Percentiles rank a stretch among this genome's conserved stretches.
Evolutionary conservation across 495 filamentous ascomycete species (phyloP).

Genomic region (Antarctomyces pellizariae): DNA sequence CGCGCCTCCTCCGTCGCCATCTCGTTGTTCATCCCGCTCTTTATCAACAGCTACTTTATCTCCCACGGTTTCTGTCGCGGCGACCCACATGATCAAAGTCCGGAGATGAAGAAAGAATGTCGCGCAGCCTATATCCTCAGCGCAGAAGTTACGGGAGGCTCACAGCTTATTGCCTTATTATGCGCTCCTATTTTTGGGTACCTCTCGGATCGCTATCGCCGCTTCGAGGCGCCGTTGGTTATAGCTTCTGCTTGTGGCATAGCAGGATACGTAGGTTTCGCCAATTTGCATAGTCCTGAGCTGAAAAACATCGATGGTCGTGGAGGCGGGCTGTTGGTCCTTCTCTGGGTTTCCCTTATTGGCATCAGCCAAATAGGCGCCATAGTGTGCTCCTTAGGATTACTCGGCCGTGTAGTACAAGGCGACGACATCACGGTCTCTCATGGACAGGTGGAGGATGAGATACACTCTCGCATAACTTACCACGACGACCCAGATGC

Average conservation of each 20-base stretch:
- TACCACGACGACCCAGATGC: too few species aligned
- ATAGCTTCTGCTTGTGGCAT: slow-evolving; percentile 47
- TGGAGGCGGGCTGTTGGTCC: slow-evolving; percentile 38
- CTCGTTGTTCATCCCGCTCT: slow-evolving; percentile 80
- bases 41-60: slow-evolving; percentile 74
- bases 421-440: too few species aligned
- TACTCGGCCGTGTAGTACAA: slow-evolving; percentile 59
- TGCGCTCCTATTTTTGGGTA: slow-evolving; percentile 75
- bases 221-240: slow-evolving; percentile 51
- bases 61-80: slow-evolving; percentile 52
- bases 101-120: slow-evolving; percentile 60
- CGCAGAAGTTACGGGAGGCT: slow-evolving; percentile 63
- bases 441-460: too few species aligned
- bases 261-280: slow-evolving; percentile 52
- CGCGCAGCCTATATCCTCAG: slow-evolving; percentile 65
- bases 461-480: too few species aligned
- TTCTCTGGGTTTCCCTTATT: slow-evolving; percentile 53
- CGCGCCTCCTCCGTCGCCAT: slow-evolving; percentile 90
- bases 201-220: slow-evolving; percentile 32
- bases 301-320: slow-evolving; percentile 28
- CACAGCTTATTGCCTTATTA: slow-evolving; percentile 65
- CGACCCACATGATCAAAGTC: slow-evolving; percentile 28
- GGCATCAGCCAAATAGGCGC: slow-evolving; percentile 85
- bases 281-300: slow-evolving; percentile 43
- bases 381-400: slow-evolving; percentile 78